phyloP scores from a whole-genome alignment of 2,329 filamentous ascomycete genomes.

The Nothophaeocryptopus gaeumannii region DNA sequence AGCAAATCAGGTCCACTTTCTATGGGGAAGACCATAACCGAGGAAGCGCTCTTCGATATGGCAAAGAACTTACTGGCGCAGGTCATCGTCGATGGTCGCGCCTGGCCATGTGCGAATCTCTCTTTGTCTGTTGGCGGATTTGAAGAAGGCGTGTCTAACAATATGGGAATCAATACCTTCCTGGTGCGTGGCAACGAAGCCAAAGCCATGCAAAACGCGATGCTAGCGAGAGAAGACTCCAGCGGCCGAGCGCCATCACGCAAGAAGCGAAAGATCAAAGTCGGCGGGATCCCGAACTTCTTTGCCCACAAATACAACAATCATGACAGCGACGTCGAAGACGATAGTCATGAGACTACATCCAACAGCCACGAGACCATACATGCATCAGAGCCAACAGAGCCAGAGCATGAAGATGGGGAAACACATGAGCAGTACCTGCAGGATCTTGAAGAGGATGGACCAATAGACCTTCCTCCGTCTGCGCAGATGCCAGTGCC shows the following conservation, averaged over 20 bases:
- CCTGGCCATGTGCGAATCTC: conserved; percentile 90
- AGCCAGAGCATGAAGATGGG: conserved; percentile 4
- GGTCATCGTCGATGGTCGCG: conserved; percentile 70
- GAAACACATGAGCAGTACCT: neutral
- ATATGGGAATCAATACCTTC: conserved; percentile 81
- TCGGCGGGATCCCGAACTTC: conserved; percentile 37
- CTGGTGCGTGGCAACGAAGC: conserved; percentile 66
- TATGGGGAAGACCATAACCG: conserved; percentile 68
- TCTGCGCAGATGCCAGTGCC: conserved; percentile 13
- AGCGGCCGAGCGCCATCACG: conserved; percentile 25
- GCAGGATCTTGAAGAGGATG: conserved; percentile 6
- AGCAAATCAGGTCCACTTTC: conserved; percentile 77
- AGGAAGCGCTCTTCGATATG: conserved; percentile 68
- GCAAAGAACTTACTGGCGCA: conserved; percentile 75
- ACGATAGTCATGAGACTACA: conserved; percentile 8
- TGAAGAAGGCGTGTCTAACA: conserved; percentile 79
- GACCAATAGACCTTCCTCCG: conserved; percentile 4
- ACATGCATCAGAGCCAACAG: neutral
- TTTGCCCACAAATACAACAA: conserved; percentile 31
- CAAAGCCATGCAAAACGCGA: conserved; percentile 42
- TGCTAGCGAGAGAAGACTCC: conserved; percentile 23
- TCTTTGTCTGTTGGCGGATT: conserved; percentile 88
- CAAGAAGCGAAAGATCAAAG: conserved; percentile 38
- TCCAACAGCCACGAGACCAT: neutral
- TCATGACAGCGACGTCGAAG: conserved; percentile 18